Percentiles rank a stretch among this genome's conserved stretches.
phyloP scores from a whole-genome alignment of 2,329 filamentous ascomycete genomes.

The Sporothrix humicola region DNA sequence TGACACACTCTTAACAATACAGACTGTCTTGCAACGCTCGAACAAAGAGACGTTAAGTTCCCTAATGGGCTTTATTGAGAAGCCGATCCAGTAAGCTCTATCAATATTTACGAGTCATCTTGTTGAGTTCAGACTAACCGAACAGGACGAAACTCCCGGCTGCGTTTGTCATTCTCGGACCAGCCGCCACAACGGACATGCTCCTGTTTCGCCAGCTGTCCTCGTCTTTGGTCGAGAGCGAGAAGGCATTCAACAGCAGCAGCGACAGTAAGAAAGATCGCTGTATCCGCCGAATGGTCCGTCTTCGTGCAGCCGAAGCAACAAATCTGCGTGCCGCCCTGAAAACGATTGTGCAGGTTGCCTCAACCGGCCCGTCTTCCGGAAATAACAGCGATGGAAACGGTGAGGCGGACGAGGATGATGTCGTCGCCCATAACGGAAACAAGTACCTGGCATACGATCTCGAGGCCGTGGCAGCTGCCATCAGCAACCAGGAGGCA shows the following conservation, averaged over 20 bases:
- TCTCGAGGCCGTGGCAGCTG: constrained; percentile 70
- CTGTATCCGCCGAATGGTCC: constrained; percentile 62
- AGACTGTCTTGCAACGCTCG: constrained; percentile 64
- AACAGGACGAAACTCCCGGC: constrained; percentile 63
- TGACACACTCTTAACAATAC: constrained; percentile 6
- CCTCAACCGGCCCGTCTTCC: constrained; percentile 42
- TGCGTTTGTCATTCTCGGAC: constrained; percentile 76
- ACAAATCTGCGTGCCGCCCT: constrained; percentile 74
- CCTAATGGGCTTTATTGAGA: constrained; percentile 61
- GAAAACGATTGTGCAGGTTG: constrained; percentile 71
- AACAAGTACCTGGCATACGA: constrained; percentile 78
- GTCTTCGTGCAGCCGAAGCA: constrained; percentile 72
- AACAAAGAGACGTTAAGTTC: constrained; percentile 66
- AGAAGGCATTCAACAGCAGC: constrained; percentile 36
- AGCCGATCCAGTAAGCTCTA: constrained; percentile 41
- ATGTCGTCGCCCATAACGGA: constrained; percentile 57
- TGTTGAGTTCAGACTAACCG: not conserved
- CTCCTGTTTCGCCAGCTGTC: constrained; percentile 74
- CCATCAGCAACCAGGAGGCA: constrained; percentile 55
- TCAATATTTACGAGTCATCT: not conserved
- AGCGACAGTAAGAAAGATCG: not conserved
- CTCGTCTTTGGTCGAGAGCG: constrained; percentile 55
- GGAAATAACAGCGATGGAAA: constrained; percentile 47
- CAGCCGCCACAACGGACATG: constrained; percentile 77
- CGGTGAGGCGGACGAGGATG: constrained; percentile 57